Conservation (phyloP, 2,329 filamentous ascomycete species). For the Scopulariopsis brevicaulis region DNA sequence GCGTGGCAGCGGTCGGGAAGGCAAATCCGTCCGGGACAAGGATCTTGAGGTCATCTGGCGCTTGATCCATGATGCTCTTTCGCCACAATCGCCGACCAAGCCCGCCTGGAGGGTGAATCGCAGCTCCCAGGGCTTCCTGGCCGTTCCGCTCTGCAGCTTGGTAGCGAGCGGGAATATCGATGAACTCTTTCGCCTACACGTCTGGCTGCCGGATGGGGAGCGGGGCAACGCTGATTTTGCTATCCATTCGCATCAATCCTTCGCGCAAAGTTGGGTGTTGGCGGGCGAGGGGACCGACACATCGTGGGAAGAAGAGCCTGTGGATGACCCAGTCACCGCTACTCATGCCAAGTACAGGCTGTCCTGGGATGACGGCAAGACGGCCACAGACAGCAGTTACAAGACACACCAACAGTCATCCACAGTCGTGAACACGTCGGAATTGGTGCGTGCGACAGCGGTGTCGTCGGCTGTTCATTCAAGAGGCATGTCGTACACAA, state of each 20-base stretch:
- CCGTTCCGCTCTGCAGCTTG: constrained; percentile 21
- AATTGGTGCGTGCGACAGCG: constrained; percentile 8
- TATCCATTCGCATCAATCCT: constrained; percentile 22
- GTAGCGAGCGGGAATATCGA: constrained; percentile 18
- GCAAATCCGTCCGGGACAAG: background rate
- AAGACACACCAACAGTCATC: constrained; percentile 15
- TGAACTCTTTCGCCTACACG: constrained; percentile 21
- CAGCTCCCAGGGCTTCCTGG: constrained; percentile 21
- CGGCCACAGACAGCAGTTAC: constrained; percentile 8
- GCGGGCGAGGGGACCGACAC: constrained; percentile 19
- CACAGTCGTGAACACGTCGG: constrained; percentile 13
- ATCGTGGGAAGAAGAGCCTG: constrained; percentile 13
- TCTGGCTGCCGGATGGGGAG: constrained; percentile 19
- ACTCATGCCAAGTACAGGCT: constrained; percentile 18
- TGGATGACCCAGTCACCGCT: constrained; percentile 7
- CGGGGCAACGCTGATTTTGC: constrained; percentile 14
- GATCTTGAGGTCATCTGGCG: background rate
- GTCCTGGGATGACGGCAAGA: constrained; percentile 15
- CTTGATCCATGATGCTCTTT: background rate
- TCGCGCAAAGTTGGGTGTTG: constrained; percentile 23
- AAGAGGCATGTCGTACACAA: constrained; percentile 14
- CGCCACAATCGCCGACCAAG: background rate
- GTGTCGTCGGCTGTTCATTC: constrained; percentile 6
- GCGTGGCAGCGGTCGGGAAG: background rate
- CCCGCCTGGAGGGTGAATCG: constrained; percentile 9